phyloP scores from a whole-genome alignment of 495 filamentous ascomycete genomes.

The Penicillium cinerascens region DNA sequence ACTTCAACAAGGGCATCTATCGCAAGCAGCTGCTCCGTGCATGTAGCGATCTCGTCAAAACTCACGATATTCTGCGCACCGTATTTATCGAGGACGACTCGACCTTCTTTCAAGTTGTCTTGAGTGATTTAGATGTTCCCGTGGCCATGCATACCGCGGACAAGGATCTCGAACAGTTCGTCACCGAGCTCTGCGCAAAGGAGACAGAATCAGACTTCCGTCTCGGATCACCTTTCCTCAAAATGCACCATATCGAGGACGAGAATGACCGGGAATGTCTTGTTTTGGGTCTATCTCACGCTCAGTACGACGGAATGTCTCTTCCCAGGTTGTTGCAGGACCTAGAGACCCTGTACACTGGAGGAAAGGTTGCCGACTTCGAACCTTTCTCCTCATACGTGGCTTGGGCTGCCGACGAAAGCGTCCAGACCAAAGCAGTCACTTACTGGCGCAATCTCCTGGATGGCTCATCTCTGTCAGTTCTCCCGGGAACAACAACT shows the following conservation, averaged over 20 bases:
- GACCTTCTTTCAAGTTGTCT: conserved; percentile 50
- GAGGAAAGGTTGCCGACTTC: conserved; percentile 23
- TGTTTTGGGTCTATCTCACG: conserved; percentile 59
- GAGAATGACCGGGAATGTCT: conserved; percentile 43
- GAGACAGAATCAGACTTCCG: conserved; percentile 43
- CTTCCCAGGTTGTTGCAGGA: conserved; percentile 55
- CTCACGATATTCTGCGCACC: conserved; percentile 63
- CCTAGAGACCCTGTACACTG: conserved; percentile 42
- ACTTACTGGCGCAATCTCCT: conserved; percentile 54
- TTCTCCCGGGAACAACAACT: conserved; percentile 33
- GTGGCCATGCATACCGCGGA: conserved; percentile 25
- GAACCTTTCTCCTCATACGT: conserved; percentile 55
- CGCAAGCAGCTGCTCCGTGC: conserved; percentile 23
- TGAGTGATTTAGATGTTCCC: conserved; percentile 39
- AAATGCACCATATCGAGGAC: conserved; percentile 46
- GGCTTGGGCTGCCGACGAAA: conserved; percentile 13
- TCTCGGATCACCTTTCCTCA: conserved; percentile 55
- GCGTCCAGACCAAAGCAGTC: conserved; percentile 17
- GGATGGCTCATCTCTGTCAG: conserved; percentile 45
- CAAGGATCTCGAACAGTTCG: conserved; percentile 41
- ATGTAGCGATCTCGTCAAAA: conserved; percentile 42
- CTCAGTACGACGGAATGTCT: conserved; percentile 66
- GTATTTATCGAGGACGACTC: conserved; percentile 54
- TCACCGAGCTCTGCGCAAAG: conserved; percentile 32
- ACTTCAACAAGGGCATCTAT: conserved; percentile 32